Base-by-base conservation (phyloP, 306 rosid genomes). In the Vigna angularis region DNA sequence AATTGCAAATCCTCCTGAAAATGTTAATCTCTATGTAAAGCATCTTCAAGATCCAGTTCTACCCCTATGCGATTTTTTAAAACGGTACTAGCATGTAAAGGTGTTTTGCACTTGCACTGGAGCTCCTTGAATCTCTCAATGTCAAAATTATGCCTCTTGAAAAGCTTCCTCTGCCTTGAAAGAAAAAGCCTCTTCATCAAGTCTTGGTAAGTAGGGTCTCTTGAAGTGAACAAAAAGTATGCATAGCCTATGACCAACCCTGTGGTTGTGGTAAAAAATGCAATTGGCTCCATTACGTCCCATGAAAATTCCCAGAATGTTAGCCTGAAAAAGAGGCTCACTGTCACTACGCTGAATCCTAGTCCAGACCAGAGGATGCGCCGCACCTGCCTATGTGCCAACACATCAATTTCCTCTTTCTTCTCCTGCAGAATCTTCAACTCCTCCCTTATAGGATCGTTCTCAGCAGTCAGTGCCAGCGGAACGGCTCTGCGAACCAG, bases 271-370 rank as follows among this genome's bases (percentile, higher is more conserved):
- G 89, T 69, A 78, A 96, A 96, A 82, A 91, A 96, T 3, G 99
- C 93, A 64, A 96, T 80, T 22, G 99, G 99, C 70, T 93, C 99
- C 98, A 96, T 92, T 34, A 96, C 91, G 50, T 96, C 99, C 99
- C 98, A 96, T 9, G 99, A 96, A 61, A 93, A 90, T 51, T 96
- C 99, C 99, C 99, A 96, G 88, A 91, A 96, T 13, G 99, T 96
- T 66, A 96, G 87, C 79, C 99, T 78, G 61, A 96, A 96, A 87
- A 96, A 93, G n/a, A 91, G 81, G 6, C 93, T 93, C 0, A 93
- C 89, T 16, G 84, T 92, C 18, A 77, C 0, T 71, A 90, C 1
- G 3, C 90, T 65, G 0, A 83, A 42, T 57, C 79, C 93, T 45
- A 96, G 79, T 12, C 99, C 99, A 0, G 71, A 61, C 98, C 98